phyloP scores from a whole-genome alignment of 768 basidiomycete genomes.

The Boletus sensibilis region DNA sequence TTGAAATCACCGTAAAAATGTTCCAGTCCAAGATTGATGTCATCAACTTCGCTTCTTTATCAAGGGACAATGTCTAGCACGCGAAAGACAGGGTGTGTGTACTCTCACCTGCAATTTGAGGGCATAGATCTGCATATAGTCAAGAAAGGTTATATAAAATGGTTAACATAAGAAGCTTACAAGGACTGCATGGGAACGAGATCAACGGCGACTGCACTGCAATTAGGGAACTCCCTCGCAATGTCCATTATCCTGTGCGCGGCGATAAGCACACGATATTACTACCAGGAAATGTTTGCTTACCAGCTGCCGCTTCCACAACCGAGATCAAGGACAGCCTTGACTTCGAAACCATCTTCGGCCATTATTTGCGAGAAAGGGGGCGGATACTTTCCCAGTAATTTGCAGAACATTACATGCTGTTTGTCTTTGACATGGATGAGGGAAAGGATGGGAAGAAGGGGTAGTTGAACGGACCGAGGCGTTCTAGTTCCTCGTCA shows the following conservation, averaged over 20 bases:
- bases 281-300: constrained; percentile 11
- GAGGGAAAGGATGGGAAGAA: constrained; percentile 11
- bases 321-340: constrained; percentile 70
- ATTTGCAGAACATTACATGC: constrained; percentile 58
- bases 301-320: constrained; percentile 81
- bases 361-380: constrained; percentile 57
- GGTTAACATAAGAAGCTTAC: constrained; percentile 41
- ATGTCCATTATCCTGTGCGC: constrained; percentile 67
- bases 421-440: constrained; percentile 53
- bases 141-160: constrained; percentile 16
- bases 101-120: constrained; percentile 59
- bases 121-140: constrained; percentile 56
- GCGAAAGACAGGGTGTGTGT: constrained; percentile 3
- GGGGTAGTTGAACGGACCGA: constrained; percentile 44
- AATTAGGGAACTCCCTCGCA: constrained; percentile 69
- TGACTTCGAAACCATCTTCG: constrained; percentile 56
- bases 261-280: constrained; percentile 7
- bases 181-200: constrained; percentile 74
- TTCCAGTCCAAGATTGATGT: constrained; percentile 80
- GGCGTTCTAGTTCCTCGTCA: constrained; percentile 68
- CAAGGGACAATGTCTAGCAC: constrained; percentile 4
- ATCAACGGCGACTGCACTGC: constrained; percentile 71
- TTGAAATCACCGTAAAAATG: constrained; percentile 80
- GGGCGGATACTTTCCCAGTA: constrained; percentile 68
- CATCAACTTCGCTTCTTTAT: constrained; percentile 75